These are phyloP conservation scores for Jackrogersella minutella DNA, from an alignment of 495 filamentous ascomycete species.

Conservation along the genomic window DNA sequence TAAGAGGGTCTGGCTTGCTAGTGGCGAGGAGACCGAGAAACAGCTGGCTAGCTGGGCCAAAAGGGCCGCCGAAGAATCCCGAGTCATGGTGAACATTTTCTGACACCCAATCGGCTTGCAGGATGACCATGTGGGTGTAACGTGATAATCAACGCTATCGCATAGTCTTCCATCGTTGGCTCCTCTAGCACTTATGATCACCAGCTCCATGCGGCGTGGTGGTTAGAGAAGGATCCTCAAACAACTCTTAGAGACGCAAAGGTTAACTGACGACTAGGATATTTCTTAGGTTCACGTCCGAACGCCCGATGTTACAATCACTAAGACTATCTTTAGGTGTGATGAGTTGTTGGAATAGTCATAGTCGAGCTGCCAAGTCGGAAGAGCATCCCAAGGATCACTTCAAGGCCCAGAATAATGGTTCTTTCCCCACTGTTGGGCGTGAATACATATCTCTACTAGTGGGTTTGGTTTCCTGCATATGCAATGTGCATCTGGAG, in stretches of 20 bases:
- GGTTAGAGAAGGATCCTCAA: neutral
- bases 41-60: neutral
- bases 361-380: conserved; percentile 1
- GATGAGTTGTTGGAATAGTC: neutral
- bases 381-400: neutral
- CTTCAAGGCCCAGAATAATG: conserved; percentile 4
- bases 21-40: neutral
- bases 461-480: conserved; percentile 1
- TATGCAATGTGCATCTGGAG: neutral
- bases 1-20: neutral
- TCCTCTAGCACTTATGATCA: neutral
- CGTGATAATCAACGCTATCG: neutral
- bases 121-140: conserved; percentile 3
- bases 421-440: conserved; percentile 9
- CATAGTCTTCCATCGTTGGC: neutral
- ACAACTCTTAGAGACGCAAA: neutral
- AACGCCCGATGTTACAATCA: conserved; percentile 2
- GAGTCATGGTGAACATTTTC: neutral
- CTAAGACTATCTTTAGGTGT: neutral
- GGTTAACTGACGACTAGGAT: neutral
- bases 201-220: neutral
- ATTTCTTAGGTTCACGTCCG: neutral
- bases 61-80: neutral
- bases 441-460: neutral
- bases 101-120: neutral